Evolutionary conservation across 371 early-diverging fungal genomes (phyloP), one percentile per base, ranked within the genome.

Genomic region (Smittium culicis): DNA sequence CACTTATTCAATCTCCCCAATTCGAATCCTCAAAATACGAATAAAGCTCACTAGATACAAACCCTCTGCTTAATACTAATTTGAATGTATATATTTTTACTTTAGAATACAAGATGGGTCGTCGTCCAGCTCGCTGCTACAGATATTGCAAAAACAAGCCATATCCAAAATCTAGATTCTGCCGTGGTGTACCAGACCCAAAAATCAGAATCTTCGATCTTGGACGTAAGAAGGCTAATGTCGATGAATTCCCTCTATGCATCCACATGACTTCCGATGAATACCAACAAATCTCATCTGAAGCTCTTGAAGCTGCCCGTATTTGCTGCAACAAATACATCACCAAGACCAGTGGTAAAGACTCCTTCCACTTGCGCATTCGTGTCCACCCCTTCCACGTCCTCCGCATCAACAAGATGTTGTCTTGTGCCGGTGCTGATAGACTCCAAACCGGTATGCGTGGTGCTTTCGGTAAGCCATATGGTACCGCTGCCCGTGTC

Each of bases 391-490:
- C 99, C 63, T 97, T 89, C 88, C 99, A 99, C 86, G 99, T 99
- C 66, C 82, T 98, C 74, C 95, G 99, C 80, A 99, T 99, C 91
- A 99, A 99, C 90, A 99, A 99, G 88, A 99, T 99, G 99, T 90
- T 99, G 89, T 98, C 98, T 72, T 99, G 99, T 83, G 99, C 99
- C 77, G 99, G 99, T 85, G 99, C 99, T 76, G 99, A 99, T 74
- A 82, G 99, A 84, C 90, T 99, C 77, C 99, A 99, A 85, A 93
- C 93, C 72, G 99, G 99, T 88, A 99, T 99, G 99, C 93, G 99
- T 85, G 99, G 99, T 81, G 98, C 99, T 75, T 99, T 88, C 80
- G 99, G 99, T 76, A 99, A 99, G 90, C 99, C 99, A 76, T 86
- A 89, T 72, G 99, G 99, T 78, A 85, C 88, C 70, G 99, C 93